phyloP scores from a whole-genome alignment of 148 eudicot species.

The Persicaria tinctoria region DNA sequence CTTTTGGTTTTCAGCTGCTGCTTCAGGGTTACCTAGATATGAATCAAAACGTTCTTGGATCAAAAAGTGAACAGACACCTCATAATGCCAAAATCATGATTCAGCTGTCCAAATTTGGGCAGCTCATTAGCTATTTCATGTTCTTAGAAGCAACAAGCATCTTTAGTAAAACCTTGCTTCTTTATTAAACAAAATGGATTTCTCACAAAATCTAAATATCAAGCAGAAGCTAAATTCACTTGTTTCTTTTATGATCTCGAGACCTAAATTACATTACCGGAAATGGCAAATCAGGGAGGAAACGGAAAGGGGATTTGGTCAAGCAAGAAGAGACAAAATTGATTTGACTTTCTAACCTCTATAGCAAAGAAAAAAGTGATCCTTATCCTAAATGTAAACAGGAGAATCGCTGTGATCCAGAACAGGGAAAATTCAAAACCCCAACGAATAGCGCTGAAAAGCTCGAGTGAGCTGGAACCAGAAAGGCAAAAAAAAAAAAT shows the following conservation, averaged over 20 bases:
- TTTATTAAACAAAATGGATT: too few relatives aligned
- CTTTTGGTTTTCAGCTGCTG: constrained; percentile 19
- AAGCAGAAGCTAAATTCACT: not conserved
- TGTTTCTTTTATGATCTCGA: not conserved
- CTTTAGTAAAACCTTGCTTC: not conserved
- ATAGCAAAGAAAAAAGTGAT: not conserved
- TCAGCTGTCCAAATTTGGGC: not conserved
- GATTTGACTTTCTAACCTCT: not conserved
- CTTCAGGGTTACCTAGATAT: constrained; percentile 38
- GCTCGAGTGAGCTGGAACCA: not conserved
- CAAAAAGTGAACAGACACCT: not conserved
- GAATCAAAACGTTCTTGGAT: not conserved
- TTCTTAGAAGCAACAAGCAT: not conserved
- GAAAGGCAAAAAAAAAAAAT: not conserved
- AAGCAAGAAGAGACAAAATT: not conserved
- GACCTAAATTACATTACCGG: not conserved
- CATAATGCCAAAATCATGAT: not conserved
- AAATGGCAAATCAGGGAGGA: not conserved
- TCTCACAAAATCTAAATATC: too few relatives aligned
- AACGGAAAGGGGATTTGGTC: not conserved
- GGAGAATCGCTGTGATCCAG: not conserved
- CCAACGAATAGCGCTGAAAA: not conserved
- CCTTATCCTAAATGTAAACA: not conserved
- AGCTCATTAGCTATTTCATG: not conserved
- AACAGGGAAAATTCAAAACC: not conserved